These are phyloP conservation scores for Bipolaris sorokiniana DNA, from an alignment of 2,329 filamentous ascomycete species.

Conservation along the genomic window DNA sequence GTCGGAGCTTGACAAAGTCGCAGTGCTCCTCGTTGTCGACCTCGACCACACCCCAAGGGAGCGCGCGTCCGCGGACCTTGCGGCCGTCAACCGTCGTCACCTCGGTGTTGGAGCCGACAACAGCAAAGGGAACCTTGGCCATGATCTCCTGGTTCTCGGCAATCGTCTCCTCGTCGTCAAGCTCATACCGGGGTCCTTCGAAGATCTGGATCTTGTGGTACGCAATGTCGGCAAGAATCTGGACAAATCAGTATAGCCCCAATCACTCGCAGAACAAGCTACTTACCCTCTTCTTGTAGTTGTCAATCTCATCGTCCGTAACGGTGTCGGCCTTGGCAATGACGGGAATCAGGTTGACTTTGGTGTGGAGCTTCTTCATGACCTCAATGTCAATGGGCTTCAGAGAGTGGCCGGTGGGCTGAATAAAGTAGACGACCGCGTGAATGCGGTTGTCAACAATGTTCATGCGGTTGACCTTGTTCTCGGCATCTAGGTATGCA, in stretches of 20 bases:
- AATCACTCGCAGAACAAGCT: neutral
- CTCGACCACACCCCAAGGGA: conserved; percentile 98
- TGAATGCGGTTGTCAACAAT: conserved; percentile 99
- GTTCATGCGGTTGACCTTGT: conserved; percentile 99
- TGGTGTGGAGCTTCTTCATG: conserved; percentile 98
- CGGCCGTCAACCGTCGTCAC: conserved; percentile 90
- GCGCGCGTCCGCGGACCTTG: conserved; percentile 92
- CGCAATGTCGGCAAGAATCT: conserved; percentile 97
- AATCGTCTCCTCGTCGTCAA: conserved; percentile 99
- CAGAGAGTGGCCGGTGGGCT: conserved; percentile 96
- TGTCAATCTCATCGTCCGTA: conserved; percentile 92
- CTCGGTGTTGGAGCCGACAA: conserved; percentile 96
- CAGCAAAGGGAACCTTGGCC: conserved; percentile 98
- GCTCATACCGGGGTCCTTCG: conserved; percentile 96
- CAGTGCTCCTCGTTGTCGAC: conserved; percentile 99
- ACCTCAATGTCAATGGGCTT: conserved; percentile 99
- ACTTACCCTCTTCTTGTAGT: conserved; percentile 95
- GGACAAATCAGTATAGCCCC: conserved; percentile 22
- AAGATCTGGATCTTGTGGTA: conserved; percentile 99
- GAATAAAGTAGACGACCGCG: conserved; percentile 99
- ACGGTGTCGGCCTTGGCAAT: conserved; percentile 98
- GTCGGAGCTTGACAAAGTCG: conserved; percentile 98
- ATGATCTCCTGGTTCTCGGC: conserved; percentile 99
- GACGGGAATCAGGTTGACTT: conserved; percentile 99
- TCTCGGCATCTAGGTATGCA: conserved; percentile 97